Conservation (phyloP, 768 basidiomycete species). For the Crepidotus variabilis region DNA sequence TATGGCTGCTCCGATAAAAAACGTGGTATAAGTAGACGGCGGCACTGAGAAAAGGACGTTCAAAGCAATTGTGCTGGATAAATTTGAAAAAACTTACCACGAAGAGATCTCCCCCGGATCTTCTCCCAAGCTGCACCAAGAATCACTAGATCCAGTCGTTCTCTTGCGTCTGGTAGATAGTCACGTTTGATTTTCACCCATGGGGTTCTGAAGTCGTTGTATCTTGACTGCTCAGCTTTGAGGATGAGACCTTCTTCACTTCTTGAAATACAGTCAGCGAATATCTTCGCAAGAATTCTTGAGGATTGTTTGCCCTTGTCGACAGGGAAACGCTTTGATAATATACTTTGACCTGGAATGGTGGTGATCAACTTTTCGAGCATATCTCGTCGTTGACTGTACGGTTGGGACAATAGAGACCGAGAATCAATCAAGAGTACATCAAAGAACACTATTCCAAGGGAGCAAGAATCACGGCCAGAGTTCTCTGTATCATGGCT, state of each 20-base stretch:
- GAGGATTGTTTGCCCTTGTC: conserved; percentile 25
- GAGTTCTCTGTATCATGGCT: conserved; percentile 26
- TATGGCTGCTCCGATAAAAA: conserved; percentile 69
- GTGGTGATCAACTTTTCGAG: conserved; percentile 55
- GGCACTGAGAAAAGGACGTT: conserved; percentile 43
- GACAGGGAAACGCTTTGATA: conserved; percentile 55
- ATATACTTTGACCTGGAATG: conserved; percentile 58
- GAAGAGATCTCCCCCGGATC: conserved; percentile 68
- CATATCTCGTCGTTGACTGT: conserved; percentile 52
- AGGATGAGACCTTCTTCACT: conserved; percentile 72
- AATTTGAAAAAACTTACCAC: conserved; percentile 44
- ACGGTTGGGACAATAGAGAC: conserved; percentile 53
- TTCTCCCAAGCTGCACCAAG: conserved; percentile 81
- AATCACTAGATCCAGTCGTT: conserved; percentile 74
- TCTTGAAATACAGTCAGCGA: conserved; percentile 47
- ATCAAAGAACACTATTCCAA: conserved; percentile 88
- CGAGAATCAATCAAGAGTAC: conserved; percentile 64
- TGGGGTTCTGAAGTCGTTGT: conserved; percentile 59
- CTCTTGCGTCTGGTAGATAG: conserved; percentile 83
- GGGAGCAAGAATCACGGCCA: conserved; percentile 41
- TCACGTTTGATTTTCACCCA: conserved; percentile 93
- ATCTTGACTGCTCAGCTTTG: conserved; percentile 66
- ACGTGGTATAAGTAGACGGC: conserved; percentile 70
- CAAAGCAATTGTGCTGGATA: neutral
- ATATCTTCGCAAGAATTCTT: conserved; percentile 34